Base-by-base conservation (phyloP, 1,284 basidiomycete genomes). In the Marasmius tenuissimus region DNA sequence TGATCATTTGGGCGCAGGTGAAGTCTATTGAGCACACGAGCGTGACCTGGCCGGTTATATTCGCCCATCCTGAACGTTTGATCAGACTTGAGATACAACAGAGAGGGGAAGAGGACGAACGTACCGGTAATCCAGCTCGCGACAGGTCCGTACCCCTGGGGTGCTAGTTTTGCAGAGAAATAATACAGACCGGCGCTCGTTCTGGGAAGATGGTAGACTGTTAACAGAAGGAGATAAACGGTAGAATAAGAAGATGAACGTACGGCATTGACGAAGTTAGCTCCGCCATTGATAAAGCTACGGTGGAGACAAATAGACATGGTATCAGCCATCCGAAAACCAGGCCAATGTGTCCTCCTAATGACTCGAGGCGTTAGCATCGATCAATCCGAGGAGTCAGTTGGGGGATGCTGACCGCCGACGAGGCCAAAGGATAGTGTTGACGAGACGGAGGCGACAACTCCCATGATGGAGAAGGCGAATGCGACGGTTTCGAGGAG, bases 271-370 rank as follows among this genome's bases (percentile, higher is more conserved):
- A 83, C 4, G 88, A 89, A 2, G 86, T 80, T 27, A 92, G 69
- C 68, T 92, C 89, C 4, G 89, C 89, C 78, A 92, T 83, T n/a
- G 83, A 86, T 10, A 84, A 77, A 3, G 89, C 88, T 18, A 91
- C 78, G 6, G 81, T 77, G 74, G 86, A 78, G 42, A 92, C 89
- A 65, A 91, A 90, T 57, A 88, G 76, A 64, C 78, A 83, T 3
- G 89, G 90, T 62, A 92, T 87, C 20, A 90, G 73, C 90, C 89
- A 92, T 22, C 90, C 90, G 75, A 87, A 92, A 8, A 91, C 82
- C 81, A 92, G 86, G 20, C 89, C 89, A 33, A 89, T 85, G 71
- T 91, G 89, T 5, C 89, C 89, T 59, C 88, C 88, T 83, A 7
- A 18, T 45, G 33, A 59, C 47, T 48, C 20, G 57, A 60, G 53